Percentiles rank a stretch among this genome's conserved stretches.
Conservation (phyloP, 352 stramenopile species). For the Phytophthora multivora region DNA sequence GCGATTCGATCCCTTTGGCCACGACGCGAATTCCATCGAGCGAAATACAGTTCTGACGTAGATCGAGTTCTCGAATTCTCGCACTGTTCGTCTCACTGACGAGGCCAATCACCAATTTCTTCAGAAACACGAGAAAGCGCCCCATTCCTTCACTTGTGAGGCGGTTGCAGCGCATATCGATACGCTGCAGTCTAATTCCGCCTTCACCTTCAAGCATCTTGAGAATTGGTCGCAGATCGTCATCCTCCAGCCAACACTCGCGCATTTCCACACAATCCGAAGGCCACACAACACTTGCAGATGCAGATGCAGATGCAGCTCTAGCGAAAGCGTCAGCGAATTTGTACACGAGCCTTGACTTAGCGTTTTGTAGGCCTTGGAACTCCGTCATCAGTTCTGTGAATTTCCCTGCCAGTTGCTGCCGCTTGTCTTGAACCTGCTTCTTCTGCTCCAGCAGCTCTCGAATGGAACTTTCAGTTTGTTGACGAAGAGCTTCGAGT, state of each 20-base stretch:
- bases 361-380: conserved; percentile 44
- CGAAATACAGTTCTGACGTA: conserved; percentile 76
- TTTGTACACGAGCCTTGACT: conserved; percentile 46
- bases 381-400: conserved; percentile 50
- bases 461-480: conserved; percentile 41
- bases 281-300: conserved; percentile 6
- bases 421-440: conserved; percentile 39
- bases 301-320: conserved; percentile 10
- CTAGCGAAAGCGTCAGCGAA: conserved; percentile 38
- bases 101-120: conserved; percentile 11
- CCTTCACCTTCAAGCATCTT: conserved; percentile 41
- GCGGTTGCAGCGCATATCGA: conserved; percentile 70
- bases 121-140: conserved; percentile 37
- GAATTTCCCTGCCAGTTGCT: conserved; percentile 32
- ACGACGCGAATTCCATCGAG: conserved; percentile 65
- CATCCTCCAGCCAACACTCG: conserved; percentile 58
- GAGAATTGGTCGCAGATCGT: conserved; percentile 50
- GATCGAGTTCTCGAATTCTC: conserved; percentile 50
- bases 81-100: not conserved
- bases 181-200: conserved; percentile 13
- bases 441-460: conserved; percentile 48
- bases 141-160: conserved; percentile 59
- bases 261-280: conserved; percentile 43
- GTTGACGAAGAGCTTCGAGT: conserved; percentile 40
- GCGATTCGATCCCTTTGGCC: conserved; percentile 49